Conservation (phyloP, 345 rosid species). For the Eucalyptus coolabah region DNA sequence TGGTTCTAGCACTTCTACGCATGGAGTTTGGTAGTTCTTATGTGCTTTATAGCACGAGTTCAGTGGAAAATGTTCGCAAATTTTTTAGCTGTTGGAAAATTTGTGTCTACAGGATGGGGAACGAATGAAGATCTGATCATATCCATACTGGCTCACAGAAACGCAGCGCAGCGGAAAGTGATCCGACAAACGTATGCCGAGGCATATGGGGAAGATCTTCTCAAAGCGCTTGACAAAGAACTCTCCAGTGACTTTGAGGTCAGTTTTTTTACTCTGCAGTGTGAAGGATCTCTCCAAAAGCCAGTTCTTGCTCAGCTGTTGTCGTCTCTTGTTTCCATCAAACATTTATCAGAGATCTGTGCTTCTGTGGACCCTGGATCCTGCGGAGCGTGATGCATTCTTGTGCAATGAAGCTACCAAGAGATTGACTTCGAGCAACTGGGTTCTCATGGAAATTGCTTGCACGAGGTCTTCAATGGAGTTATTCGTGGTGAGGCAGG, state of each 20-base stretch:
- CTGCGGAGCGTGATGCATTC: conserved; percentile 71
- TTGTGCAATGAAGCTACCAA: conserved; percentile 71
- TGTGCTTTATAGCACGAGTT: too few relatives aligned
- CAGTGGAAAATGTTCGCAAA: neutral
- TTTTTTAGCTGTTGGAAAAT: neutral
- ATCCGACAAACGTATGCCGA: conserved; percentile 50
- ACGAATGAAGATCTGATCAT: conserved; percentile 71
- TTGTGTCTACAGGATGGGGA: conserved; percentile 70
- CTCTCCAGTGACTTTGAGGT: conserved; percentile 92
- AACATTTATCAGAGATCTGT: conserved; percentile 37
- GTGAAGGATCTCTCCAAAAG: neutral
- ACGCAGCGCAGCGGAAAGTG: conserved; percentile 51
- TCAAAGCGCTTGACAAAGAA: conserved; percentile 58
- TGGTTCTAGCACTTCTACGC: neutral
- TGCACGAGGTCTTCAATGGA: conserved; percentile 59
- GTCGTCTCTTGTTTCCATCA: neutral
- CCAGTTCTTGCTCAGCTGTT: neutral
- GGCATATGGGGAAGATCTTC: conserved; percentile 67
- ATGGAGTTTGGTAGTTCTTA: neutral
- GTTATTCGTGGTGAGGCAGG: conserved; percentile 50
- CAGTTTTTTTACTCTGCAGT: neutral
- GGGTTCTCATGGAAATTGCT: conserved; percentile 78
- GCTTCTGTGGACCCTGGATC: conserved; percentile 58
- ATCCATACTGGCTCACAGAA: conserved; percentile 75
- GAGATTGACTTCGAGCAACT: conserved; percentile 55